A percentile compares a stretch with the other conserved stretches of the same genome.
Evolutionary conservation across 495 filamentous ascomycete species (phyloP).

Genomic region (Chaetomium cochliodes): DNA sequence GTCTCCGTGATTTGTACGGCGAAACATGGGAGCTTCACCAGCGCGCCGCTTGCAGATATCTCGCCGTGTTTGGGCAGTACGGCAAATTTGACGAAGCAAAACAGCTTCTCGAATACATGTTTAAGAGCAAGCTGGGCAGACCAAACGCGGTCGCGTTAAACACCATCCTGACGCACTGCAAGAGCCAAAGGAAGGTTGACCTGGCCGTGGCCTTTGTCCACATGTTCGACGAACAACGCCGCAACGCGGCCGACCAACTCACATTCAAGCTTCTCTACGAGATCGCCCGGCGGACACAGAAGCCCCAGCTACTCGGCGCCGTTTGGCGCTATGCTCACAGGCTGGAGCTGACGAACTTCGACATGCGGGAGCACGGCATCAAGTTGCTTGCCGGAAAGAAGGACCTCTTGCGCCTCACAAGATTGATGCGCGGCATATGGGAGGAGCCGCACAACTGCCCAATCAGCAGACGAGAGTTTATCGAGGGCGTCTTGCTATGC

Average conservation of each 20-base stretch:
- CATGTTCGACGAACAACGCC: constrained; percentile 26
- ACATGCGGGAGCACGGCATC: constrained; percentile 25
- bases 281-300: constrained; percentile 30
- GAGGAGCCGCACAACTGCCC: not conserved
- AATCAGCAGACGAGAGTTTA: constrained; percentile 6
- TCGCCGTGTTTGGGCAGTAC: constrained; percentile 35
- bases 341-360: constrained; percentile 12
- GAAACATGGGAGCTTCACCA: constrained; percentile 36
- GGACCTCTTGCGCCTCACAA: not conserved
- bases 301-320: constrained; percentile 39
- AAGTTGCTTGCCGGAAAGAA: not conserved
- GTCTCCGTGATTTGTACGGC: constrained; percentile 40
- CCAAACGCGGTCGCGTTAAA: constrained; percentile 36
- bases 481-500: constrained; percentile 6
- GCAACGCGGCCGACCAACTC: constrained; percentile 13
- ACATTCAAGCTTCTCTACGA: constrained; percentile 38
- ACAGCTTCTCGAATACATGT: constrained; percentile 32
- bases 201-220: constrained; percentile 24
- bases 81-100: constrained; percentile 28
- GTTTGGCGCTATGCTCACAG: constrained; percentile 42
- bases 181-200: constrained; percentile 19
- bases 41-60: constrained; percentile 34
- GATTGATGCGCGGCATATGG: not conserved
- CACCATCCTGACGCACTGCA: constrained; percentile 40
- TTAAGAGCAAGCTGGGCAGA: not conserved